Evolutionary conservation across 2,329 filamentous ascomycete species (phyloP).

Genomic region (Paracorniculantispora psalliotae): DNA sequence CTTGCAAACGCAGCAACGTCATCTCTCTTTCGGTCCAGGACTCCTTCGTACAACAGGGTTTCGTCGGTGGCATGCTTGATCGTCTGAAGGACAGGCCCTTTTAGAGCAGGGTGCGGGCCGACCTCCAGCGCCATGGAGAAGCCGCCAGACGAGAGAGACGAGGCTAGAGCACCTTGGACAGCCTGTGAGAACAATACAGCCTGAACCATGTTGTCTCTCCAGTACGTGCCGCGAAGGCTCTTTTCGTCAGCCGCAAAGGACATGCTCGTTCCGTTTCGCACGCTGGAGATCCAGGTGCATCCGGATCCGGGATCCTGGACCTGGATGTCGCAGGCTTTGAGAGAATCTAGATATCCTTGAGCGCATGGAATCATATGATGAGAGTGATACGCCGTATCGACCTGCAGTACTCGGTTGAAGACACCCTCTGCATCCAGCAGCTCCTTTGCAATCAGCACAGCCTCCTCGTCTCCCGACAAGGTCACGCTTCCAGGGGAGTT

Average conservation of each 20-base stretch:
- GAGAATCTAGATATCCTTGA: not conserved
- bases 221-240: constrained; percentile 23
- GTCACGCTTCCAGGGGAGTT: constrained; percentile 20
- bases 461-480: constrained; percentile 16
- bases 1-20: no score
- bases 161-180: constrained; percentile 17
- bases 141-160: not conserved
- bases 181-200: constrained; percentile 31
- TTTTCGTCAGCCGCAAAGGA: not conserved
- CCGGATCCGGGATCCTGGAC: not conserved
- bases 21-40: no score
- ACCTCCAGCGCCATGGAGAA: constrained; percentile 36
- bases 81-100: constrained; percentile 23
- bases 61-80: no score
- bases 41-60: no score
- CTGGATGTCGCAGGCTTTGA: not conserved
- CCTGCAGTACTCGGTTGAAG: constrained; percentile 14
- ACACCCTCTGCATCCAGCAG: constrained; percentile 13
- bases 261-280: constrained; percentile 13
- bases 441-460: not conserved
- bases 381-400: constrained; percentile 18
- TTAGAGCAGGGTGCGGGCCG: constrained; percentile 43
- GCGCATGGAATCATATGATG: not conserved
- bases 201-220: constrained; percentile 31
- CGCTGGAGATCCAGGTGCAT: constrained; percentile 15